A percentile compares a stretch with the other conserved stretches of the same genome.
These are phyloP conservation scores for Claviceps maximensis DNA, from an alignment of 2,329 filamentous ascomycete species.

Conservation along the genomic window DNA sequence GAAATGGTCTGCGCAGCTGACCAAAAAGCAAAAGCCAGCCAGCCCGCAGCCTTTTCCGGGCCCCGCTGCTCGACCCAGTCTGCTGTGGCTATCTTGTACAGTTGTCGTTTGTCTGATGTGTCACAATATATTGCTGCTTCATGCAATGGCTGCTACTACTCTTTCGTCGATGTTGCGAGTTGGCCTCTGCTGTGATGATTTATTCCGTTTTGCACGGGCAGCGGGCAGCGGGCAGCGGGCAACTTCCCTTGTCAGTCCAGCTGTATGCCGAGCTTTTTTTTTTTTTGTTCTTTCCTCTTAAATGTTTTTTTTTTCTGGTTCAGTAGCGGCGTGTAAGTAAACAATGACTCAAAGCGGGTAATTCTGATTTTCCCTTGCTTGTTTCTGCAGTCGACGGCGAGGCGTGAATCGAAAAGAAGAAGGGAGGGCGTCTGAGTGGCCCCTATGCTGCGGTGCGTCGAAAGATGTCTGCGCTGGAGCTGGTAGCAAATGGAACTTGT, in stretches of 20 bases:
- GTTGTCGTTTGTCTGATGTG: conserved; percentile 3
- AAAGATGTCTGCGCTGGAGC: background rate
- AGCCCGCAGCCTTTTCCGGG: background rate
- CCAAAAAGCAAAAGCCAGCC: background rate
- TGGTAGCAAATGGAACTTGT: background rate
- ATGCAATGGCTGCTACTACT: background rate
- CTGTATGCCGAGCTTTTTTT: background rate
- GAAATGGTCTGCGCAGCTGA: background rate
- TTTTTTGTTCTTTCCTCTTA: background rate
- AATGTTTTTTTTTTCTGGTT: no score
- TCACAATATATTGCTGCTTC: conserved; percentile 2
- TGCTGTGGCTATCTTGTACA: background rate
- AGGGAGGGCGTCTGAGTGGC: background rate
- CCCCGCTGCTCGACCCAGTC: background rate
- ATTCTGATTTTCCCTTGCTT: background rate
- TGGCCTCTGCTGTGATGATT: background rate
- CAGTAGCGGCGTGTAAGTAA: background rate
- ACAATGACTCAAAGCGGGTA: background rate
- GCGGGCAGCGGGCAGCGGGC: background rate
- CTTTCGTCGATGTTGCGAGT: background rate
- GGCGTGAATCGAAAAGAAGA: background rate
- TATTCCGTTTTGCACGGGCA: background rate
- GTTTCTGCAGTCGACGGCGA: background rate
- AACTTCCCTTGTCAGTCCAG: background rate
- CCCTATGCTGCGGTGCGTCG: background rate